phyloP scores from a whole-genome alignment of 1,284 basidiomycete species.

The Coniophora puteana region DNA sequence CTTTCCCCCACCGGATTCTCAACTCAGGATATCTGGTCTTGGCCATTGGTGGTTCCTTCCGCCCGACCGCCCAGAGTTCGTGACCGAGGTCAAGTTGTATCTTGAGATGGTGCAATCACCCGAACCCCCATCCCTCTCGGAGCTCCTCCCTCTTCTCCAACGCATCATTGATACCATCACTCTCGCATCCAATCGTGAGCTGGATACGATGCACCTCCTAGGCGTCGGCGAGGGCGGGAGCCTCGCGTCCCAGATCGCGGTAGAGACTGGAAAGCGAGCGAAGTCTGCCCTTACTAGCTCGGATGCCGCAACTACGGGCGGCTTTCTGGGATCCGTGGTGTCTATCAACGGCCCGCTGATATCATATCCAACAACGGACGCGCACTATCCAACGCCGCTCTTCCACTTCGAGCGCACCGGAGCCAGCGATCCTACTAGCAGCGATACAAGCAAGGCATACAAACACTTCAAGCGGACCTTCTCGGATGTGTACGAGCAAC shows the following conservation, averaged over 20 bases:
- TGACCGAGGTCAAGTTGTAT: no score
- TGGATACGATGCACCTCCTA: conserved; percentile 85
- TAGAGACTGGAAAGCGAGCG: conserved; percentile 30
- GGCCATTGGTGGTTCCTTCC: conserved; percentile 1
- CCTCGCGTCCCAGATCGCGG: conserved; percentile 66
- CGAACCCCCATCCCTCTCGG: no score
- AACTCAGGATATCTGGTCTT: not conserved
- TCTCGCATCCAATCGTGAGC: no score
- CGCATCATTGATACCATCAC: conserved; percentile 57
- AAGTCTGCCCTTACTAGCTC: conserved; percentile 9
- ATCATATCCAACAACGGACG: conserved; percentile 64
- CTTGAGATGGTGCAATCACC: no score
- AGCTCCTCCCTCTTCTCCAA: conserved; percentile 50
- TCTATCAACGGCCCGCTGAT: conserved; percentile 71
- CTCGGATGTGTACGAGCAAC: no score
- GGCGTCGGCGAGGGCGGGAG: conserved; percentile 90
- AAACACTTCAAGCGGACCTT: no score
- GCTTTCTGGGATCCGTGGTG: conserved; percentile 59
- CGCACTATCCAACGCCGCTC: conserved; percentile 55
- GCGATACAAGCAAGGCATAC: no score
- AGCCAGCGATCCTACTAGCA: no score
- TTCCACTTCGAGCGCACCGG: conserved; percentile 56
- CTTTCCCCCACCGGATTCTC: no score
- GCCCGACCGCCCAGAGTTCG: no score
- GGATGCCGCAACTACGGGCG: conserved; percentile 8